These are phyloP conservation scores for Homolaphlyctis polyrhiza DNA, from an alignment of 371 early-diverging fungal genomes.

Conservation along the genomic window DNA sequence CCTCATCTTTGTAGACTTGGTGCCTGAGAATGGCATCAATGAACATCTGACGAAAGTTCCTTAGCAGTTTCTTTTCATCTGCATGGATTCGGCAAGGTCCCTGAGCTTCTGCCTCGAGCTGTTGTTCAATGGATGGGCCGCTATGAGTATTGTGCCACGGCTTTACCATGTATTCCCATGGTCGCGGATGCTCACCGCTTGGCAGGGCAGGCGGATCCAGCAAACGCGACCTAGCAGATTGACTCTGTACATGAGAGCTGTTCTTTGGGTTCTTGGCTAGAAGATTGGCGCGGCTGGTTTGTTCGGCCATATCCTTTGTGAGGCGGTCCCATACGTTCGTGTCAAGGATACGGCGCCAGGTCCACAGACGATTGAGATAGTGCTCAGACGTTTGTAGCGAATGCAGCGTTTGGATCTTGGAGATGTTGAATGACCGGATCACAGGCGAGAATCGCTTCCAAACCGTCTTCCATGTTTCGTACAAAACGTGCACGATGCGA, in stretches of 20 bases:
- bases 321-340: conserved; percentile 11
- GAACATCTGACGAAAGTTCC: conserved; percentile 8
- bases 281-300: neutral
- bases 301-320: neutral
- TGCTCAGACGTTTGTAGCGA: conserved; percentile 19
- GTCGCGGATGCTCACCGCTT: neutral
- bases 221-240: neutral
- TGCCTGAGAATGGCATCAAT: conserved; percentile 10
- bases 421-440: conserved; percentile 15
- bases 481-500: conserved; percentile 16
- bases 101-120: neutral
- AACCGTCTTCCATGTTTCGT: conserved; percentile 20
- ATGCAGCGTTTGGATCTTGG: conserved; percentile 12
- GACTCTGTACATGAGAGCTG: too few species aligned
- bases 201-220: neutral
- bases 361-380: conserved; percentile 14
- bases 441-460: conserved; percentile 26
- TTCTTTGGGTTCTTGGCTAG: neutral
- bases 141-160: too few species aligned
- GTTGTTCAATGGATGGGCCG: too few species aligned
- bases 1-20: conserved; percentile 9
- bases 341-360: conserved; percentile 26
- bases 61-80: neutral
- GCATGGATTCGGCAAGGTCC: neutral
- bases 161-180: conserved; percentile 9